Percentiles rank a stretch among this genome's conserved stretches.
Conservation (phyloP, 129 eudicot genomes). For the Saussurea involucrata region DNA sequence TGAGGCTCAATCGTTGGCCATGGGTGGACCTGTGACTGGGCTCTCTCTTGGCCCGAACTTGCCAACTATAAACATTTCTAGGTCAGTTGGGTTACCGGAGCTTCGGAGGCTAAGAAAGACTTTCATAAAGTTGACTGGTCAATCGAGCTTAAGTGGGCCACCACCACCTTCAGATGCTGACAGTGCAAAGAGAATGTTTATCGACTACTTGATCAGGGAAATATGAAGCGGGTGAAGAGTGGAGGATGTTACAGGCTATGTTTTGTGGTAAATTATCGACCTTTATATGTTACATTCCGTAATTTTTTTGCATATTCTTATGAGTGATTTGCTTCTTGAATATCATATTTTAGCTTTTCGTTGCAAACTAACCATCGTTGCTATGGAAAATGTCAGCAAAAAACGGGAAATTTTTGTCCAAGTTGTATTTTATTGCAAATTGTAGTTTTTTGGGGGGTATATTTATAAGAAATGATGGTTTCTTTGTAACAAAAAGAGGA, state of each 20-base stretch:
- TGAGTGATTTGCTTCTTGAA: constrained; percentile 12
- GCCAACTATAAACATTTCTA: constrained; percentile 52
- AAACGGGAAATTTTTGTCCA: not conserved
- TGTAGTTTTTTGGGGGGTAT: not conserved
- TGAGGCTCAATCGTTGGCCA: constrained; percentile 74
- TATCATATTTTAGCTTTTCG: not conserved
- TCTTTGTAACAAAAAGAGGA: not conserved
- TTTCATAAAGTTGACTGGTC: constrained; percentile 84
- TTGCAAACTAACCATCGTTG: not conserved
- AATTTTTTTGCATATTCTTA: not conserved
- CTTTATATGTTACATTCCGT: not conserved
- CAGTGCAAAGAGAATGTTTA: constrained; percentile 94
- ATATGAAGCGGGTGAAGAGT: constrained; percentile 50
- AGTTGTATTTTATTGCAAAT: not conserved
- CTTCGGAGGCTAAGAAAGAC: constrained; percentile 83
- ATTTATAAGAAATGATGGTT: not conserved
- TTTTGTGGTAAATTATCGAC: constrained; percentile 1
- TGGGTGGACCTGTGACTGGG: constrained; percentile 75
- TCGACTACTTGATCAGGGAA: constrained; percentile 91
- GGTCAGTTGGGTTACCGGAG: constrained; percentile 82
- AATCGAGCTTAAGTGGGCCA: constrained; percentile 90
- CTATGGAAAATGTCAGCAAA: not conserved
- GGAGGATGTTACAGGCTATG: not conserved
- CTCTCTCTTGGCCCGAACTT: constrained; percentile 60
- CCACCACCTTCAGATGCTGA: constrained; percentile 93